A percentile compares a stretch with the other conserved stretches of the same genome.
Evolutionary conservation across 164 flowering plant species (phyloP).

Genomic region (Dillenia turbinata): DNA sequence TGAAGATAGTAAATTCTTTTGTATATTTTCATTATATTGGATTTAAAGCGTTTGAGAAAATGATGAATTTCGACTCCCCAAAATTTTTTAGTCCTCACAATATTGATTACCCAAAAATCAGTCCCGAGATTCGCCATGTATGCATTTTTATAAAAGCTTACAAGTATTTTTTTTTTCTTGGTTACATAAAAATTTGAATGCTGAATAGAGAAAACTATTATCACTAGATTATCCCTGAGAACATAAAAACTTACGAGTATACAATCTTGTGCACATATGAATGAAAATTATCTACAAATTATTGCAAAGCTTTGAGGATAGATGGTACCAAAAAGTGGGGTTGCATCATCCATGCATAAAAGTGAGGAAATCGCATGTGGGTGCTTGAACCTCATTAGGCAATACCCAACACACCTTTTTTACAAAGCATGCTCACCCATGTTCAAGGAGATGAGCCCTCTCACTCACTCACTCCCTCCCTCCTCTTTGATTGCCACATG

Average conservation of each 20-base stretch:
- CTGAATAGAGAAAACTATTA: no score
- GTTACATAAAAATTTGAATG: no score
- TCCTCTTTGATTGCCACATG: slow-evolving; percentile 22
- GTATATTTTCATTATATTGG: no score
- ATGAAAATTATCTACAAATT: background rate
- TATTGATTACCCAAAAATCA: no score
- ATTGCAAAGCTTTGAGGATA: slow-evolving; percentile 15
- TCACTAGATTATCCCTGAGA: no score
- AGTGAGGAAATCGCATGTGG: slow-evolving; percentile 36
- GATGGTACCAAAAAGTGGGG: background rate
- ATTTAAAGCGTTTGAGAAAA: no score
- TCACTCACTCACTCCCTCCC: background rate
- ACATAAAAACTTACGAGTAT: slow-evolving; percentile 2
- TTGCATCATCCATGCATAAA: slow-evolving; percentile 38
- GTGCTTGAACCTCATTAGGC: slow-evolving; percentile 23
- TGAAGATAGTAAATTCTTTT: no score
- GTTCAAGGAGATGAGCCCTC: slow-evolving; percentile 18
- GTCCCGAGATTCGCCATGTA: no score
- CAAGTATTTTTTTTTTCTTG: no score
- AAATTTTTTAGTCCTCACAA: no score
- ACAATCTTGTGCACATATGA: background rate
- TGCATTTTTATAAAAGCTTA: background rate
- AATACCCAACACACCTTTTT: background rate
- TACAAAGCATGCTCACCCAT: slow-evolving; percentile 16
- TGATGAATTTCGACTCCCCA: no score